Evolutionary conservation across 768 basidiomycete species (phyloP).

Genomic region (Royoungia palumana): DNA sequence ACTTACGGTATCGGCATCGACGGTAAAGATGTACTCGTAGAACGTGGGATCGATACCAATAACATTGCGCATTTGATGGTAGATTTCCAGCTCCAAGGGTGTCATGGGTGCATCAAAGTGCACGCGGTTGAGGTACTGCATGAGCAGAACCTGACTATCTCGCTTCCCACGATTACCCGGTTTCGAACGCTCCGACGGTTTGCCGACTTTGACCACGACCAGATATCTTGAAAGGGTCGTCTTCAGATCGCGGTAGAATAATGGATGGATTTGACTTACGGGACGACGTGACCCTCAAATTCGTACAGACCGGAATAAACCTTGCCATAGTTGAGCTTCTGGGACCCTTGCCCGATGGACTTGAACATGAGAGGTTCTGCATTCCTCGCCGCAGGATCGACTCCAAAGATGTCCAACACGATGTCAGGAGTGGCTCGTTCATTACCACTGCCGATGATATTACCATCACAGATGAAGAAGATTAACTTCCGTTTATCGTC

Average conservation of each 20-base stretch:
- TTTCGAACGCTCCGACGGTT: conserved; percentile 61
- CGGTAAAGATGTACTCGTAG: conserved; percentile 71
- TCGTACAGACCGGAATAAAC: conserved; percentile 70
- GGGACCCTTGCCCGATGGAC: conserved; percentile 63
- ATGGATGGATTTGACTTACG: conserved; percentile 35
- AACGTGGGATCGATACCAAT: conserved; percentile 74
- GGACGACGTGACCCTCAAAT: conserved; percentile 68
- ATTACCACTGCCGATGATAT: conserved; percentile 69
- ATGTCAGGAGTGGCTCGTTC: conserved; percentile 65
- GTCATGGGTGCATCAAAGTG: conserved; percentile 67
- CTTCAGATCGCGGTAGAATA: background rate
- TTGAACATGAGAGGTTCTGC: conserved; percentile 67
- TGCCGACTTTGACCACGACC: conserved; percentile 64
- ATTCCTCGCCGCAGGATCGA: conserved; percentile 59
- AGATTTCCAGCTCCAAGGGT: conserved; percentile 66
- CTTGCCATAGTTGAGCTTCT: conserved; percentile 68
- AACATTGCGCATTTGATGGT: conserved; percentile 72
- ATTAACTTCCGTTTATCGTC: conserved; percentile 71
- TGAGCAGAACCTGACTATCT: conserved; percentile 62
- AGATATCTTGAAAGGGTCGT: conserved; percentile 41
- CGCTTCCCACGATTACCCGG: conserved; percentile 69
- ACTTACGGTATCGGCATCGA: conserved; percentile 64
- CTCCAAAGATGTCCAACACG: conserved; percentile 63
- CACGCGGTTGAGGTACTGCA: conserved; percentile 67
- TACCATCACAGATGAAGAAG: conserved; percentile 66